Base-by-base conservation (phyloP, 805 yeast genomes). In the Sungouiozyma intestinalis region DNA sequence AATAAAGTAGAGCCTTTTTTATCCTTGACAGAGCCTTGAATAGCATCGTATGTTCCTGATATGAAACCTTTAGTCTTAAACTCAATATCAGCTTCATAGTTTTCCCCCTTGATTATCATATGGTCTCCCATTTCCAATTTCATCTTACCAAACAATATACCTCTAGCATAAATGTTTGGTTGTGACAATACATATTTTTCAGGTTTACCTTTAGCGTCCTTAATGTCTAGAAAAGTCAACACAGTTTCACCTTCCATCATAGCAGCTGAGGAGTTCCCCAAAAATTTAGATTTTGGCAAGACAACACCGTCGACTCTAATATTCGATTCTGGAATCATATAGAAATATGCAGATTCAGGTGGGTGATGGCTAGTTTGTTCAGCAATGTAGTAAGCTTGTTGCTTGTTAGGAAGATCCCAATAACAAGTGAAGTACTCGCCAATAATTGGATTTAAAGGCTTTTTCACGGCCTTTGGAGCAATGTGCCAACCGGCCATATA, bases 281-380 rank as follows among this genome's bases (percentile, higher is more conserved):
- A 68, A 54, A 92, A 92, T 54, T 77, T 76, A 1, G 97, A 87
- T 55, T 76, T 80, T 17, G 98, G 98, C 36, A 86, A 71, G 16
- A 87, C 77, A 13, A 82, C 73, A 24, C 98, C 98, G 56, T 92
- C 98, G 17, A 81, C 86, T 48, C 92, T 75, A 45, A 92, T 84
- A 50, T 76, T 76, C 45, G 75, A 74, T 44, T 77, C 82, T 0
- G 98, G 98, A 32, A 85, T 74, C 63, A 81, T 69, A 60, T 85
- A 92, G 58, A 87, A 92, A 63, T 90, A 92, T 0, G 95, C 81
- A 0, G 96, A 85, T 59, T 92, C 83, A 13, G 98, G 98, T n/a
- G 98, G 97, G 60, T 92, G 98, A 57, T 92, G 98, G 27, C 95
- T 84, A 0, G 97, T 88, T 62, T 92, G 98, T 62, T 92, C 98